Conservation (phyloP, 2,329 filamentous ascomycete species). For the Neofusicoccum cordaticola region DNA sequence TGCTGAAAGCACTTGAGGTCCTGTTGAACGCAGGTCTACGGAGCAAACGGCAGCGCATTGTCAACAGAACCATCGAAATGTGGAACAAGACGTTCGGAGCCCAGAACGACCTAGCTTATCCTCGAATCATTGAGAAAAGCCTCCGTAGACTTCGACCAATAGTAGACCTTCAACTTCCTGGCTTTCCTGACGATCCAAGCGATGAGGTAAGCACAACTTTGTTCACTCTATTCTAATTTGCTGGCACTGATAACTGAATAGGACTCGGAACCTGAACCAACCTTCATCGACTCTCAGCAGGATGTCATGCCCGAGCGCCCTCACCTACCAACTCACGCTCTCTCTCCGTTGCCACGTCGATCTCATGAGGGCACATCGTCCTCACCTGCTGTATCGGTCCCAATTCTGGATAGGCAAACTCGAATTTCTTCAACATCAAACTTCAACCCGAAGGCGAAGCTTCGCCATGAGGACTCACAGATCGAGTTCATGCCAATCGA, state of each 20-base stretch:
- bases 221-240: constrained; percentile 12
- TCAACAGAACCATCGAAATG: constrained; percentile 52
- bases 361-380: not conserved
- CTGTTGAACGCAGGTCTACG: constrained; percentile 54
- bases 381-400: not conserved
- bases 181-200: constrained; percentile 39
- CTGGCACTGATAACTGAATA: constrained; percentile 46
- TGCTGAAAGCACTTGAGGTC: constrained; percentile 53
- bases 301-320: constrained; percentile 32
- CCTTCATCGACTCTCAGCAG: constrained; percentile 20
- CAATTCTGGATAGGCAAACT: not conserved
- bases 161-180: constrained; percentile 51
- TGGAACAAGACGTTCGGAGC: constrained; percentile 73
- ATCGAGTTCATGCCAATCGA: constrained; percentile 71
- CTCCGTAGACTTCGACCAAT: constrained; percentile 60
- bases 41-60: constrained; percentile 50
- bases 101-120: constrained; percentile 60
- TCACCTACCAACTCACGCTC: not conserved
- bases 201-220: constrained; percentile 33
- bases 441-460: constrained; percentile 49
- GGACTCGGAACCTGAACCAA: not conserved
- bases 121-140: constrained; percentile 59
- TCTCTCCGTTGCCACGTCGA: not conserved
- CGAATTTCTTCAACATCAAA: not conserved
- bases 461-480: constrained; percentile 79